Conservation (phyloP, 192 early-diverging fungal genomes). For the Coemansia sp. region DNA sequence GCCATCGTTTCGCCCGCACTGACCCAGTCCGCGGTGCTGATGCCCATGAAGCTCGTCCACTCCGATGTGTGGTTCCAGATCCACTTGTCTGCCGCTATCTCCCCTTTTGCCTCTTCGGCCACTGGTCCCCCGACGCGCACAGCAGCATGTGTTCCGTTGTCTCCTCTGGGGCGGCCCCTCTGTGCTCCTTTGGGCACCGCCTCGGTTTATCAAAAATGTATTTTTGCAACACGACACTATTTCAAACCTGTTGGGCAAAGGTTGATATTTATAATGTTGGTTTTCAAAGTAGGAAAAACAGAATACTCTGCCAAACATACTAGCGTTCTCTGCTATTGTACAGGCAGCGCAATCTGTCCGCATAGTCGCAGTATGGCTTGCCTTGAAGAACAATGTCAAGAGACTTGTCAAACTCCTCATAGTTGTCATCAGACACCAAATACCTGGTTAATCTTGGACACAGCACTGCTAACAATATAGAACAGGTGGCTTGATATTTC, state of each 20-base stretch:
- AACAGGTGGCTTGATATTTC: background rate
- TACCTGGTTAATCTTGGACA: background rate
- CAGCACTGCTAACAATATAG: background rate
- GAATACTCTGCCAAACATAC: too few species aligned
- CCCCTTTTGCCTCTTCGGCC: background rate
- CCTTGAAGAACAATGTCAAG: background rate
- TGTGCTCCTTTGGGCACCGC: background rate
- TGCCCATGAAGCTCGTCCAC: background rate
- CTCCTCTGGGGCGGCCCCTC: background rate
- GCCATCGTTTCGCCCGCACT: background rate
- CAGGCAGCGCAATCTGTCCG: background rate
- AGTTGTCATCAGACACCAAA: background rate
- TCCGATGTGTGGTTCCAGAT: background rate
- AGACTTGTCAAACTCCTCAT: background rate
- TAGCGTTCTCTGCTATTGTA: too few species aligned
- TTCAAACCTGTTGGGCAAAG: too few species aligned
- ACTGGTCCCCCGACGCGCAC: background rate
- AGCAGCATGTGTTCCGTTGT: background rate
- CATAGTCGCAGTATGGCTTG: background rate
- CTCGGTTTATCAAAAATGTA: too few species aligned
- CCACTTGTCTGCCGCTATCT: background rate
- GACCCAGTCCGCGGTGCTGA: background rate
- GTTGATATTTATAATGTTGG: too few species aligned
- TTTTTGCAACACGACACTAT: too few species aligned
- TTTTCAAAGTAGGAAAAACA: too few species aligned